Conservation (phyloP, 805 yeast genomes). For the Wickerhamomyces mucosus region DNA sequence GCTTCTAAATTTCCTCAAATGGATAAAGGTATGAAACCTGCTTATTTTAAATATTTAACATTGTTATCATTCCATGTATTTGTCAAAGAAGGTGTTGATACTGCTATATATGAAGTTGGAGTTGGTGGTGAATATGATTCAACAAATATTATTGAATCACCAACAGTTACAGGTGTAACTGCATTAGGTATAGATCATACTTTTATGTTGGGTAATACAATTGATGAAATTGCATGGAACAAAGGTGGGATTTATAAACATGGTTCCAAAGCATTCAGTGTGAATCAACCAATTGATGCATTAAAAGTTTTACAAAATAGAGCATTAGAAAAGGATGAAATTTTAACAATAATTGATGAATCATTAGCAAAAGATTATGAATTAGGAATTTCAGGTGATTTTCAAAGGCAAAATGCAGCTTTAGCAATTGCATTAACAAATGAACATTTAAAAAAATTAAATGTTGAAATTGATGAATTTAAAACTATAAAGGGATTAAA, state of each 20-base stretch:
- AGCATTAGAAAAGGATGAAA: constrained; percentile 53
- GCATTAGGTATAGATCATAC: constrained; percentile 85
- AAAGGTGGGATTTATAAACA: constrained; percentile 86
- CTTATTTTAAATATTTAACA: constrained; percentile 87
- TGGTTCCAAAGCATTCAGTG: constrained; percentile 58
- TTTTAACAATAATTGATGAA: constrained; percentile 41
- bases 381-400: constrained; percentile 75
- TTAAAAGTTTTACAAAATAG: constrained; percentile 49
- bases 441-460: constrained; percentile 45
- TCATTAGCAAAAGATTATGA: constrained; percentile 23
- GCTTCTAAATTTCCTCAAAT: constrained; percentile 59
- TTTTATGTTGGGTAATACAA: constrained; percentile 73
- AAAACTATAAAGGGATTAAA: constrained; percentile 44
- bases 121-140: constrained; percentile 97
- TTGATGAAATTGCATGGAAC: constrained; percentile 91
- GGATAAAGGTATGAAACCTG: constrained; percentile 69
- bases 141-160: constrained; percentile 76
- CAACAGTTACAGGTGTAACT: constrained; percentile 79
- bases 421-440: constrained; percentile 68
- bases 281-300: constrained; percentile 43
- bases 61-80: constrained; percentile 87
- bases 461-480: constrained; percentile 23
- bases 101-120: constrained; percentile 96
- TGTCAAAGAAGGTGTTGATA: constrained; percentile 77
- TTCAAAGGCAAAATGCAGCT: constrained; percentile 81